Evolutionary conservation across 1,139 yeast species (phyloP).

Genomic region (Protomyces gravidus): DNA sequence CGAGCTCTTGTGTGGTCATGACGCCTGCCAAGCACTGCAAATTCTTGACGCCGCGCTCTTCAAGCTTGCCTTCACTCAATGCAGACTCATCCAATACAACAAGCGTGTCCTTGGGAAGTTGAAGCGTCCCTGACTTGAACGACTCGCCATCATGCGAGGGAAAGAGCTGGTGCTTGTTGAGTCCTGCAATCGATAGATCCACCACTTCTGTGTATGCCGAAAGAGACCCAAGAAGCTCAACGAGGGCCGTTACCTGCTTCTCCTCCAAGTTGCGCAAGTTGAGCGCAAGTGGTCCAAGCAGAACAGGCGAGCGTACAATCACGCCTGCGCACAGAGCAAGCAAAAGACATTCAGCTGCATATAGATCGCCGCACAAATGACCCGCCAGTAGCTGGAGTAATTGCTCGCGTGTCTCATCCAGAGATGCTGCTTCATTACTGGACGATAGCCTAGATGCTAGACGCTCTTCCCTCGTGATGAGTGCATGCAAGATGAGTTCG

Average conservation of each 20-base stretch:
- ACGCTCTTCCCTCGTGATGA: constrained; percentile 13
- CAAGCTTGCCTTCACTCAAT: constrained; percentile 30
- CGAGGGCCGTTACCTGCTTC: background rate
- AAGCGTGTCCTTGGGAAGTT: constrained; percentile 26
- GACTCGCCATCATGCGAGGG: constrained; percentile 31
- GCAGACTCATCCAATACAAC: constrained; percentile 30
- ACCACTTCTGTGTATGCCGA: constrained; percentile 3
- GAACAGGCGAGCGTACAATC: constrained; percentile 17
- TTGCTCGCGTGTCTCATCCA: constrained; percentile 9
- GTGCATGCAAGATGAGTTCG: constrained; percentile 5
- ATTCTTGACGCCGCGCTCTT: constrained; percentile 30
- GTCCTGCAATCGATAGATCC: constrained; percentile 21
- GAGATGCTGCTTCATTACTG: background rate
- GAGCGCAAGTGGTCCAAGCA: constrained; percentile 25
- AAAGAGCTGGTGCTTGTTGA: constrained; percentile 28
- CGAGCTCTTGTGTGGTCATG: constrained; percentile 27
- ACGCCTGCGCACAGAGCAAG: constrained; percentile 24
- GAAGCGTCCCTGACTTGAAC: constrained; percentile 27
- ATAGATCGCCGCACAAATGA: constrained; percentile 21
- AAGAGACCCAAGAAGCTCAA: constrained; percentile 2
- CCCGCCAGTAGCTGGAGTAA: constrained; percentile 13
- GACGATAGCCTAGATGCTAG: constrained; percentile 8
- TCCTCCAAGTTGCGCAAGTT: constrained; percentile 26
- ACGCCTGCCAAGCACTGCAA: constrained; percentile 18
- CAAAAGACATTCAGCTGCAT: constrained; percentile 29